Base-by-base conservation (phyloP, 2,329 filamentous ascomycete genomes). In the Trichoderma sp. region DNA sequence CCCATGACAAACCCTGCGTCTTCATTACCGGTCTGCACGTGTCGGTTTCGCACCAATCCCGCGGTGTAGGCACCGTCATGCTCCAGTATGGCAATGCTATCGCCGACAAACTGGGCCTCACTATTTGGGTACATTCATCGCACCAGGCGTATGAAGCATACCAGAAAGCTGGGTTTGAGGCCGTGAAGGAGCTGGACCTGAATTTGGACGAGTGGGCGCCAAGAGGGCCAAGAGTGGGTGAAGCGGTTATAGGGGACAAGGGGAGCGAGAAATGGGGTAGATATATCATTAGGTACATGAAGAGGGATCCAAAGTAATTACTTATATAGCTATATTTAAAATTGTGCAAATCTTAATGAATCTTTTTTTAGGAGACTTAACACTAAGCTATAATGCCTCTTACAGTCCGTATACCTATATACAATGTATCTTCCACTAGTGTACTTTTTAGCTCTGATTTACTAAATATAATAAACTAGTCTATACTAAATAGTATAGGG, bases 141-240 rank as follows among this genome's bases (percentile, higher is more conserved):
- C 70, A 73, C 7, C 72, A 73, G 70, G 72, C 72, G 39, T 68
- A 70, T 23, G 32, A 67, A 8, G 72, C 72, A 2, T 73, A 73
- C 34, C 34, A 36, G 20, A 73, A 72, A 50, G 47, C 36, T n/a
- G 66, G 66, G 9, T 72, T 73, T 50, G 66, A 62, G 61, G 39
- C 66, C 26, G 66, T 73, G 28, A 36, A 66, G 20, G 57, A 26
- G 30, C 70, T 73, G 20, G 70, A 67, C 15, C 32, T 73, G 3
- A 61, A 73, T 20, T 39, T 73, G 62, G 72, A 73, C 39, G 72
- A 72, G 61, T 73, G 68, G 43, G 72, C 72, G 50, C 72, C 72
- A 32, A 61, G 72, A 28, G 55, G 59, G 30, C 70, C 72, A 3
- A 62, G 50, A 43, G 72, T 63, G 6, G 66, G 55, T 8, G 72